phyloP scores from a whole-genome alignment of 352 stramenopile genomes.

The Aphanomyces stellatus region DNA sequence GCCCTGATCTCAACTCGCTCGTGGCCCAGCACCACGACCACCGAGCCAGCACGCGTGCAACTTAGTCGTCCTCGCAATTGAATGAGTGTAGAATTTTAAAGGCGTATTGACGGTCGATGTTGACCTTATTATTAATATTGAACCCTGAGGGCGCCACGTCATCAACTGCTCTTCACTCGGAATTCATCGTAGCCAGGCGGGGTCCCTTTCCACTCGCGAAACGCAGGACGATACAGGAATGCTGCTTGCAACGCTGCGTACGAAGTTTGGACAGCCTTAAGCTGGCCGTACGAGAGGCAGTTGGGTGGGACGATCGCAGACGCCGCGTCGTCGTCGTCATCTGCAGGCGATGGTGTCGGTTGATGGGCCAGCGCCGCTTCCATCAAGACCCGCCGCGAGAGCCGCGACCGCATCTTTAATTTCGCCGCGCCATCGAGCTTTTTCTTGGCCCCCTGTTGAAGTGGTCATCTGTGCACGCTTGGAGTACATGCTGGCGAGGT shows the following conservation, averaged over 20 bases:
- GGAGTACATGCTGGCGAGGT: too few relatives aligned
- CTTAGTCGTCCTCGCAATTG: too few relatives aligned
- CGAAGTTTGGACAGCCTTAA: background rate
- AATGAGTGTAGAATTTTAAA: too few relatives aligned
- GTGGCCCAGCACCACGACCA: background rate
- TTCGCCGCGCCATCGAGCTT: background rate
- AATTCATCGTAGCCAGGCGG: background rate
- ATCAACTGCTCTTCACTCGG: background rate
- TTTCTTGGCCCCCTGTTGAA: constrained; percentile 7
- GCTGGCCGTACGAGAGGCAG: background rate
- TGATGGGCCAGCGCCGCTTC: background rate
- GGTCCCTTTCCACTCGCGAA: background rate
- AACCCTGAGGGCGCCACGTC: too few relatives aligned
- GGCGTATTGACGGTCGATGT: too few relatives aligned
- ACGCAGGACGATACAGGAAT: background rate
- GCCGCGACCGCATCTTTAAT: constrained; percentile 9
- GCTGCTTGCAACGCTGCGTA: background rate
- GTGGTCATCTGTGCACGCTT: too few relatives aligned
- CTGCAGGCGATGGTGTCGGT: background rate
- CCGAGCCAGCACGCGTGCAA: background rate
- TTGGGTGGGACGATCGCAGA: too few relatives aligned
- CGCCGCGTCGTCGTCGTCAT: background rate
- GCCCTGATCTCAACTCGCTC: background rate
- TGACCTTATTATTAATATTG: too few relatives aligned
- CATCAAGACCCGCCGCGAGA: background rate